A percentile compares a stretch with the other conserved stretches of the same genome.
Conservation (phyloP, 495 filamentous ascomycete species). For the Penicillium nucicola region DNA sequence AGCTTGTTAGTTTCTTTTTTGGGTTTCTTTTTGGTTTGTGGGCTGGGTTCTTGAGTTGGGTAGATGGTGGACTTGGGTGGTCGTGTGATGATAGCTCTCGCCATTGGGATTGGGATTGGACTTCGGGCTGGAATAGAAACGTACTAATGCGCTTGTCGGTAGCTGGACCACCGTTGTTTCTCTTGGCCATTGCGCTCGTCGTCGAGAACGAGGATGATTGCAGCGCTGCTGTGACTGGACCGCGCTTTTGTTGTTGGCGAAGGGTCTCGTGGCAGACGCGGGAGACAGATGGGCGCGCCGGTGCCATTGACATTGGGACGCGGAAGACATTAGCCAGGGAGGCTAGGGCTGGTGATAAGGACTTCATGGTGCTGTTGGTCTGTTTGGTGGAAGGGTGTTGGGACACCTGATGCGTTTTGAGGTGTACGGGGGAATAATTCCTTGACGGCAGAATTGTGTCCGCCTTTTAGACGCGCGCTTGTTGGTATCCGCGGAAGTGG, state of each 20-base stretch:
- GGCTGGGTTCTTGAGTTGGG: too few species aligned
- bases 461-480: conserved; percentile 35
- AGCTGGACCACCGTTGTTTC: conserved; percentile 19
- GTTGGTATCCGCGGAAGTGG: background rate
- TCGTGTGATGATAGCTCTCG: background rate
- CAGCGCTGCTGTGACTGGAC: conserved; percentile 27
- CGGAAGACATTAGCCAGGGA: conserved; percentile 45
- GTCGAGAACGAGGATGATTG: conserved; percentile 44
- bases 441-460: conserved; percentile 28
- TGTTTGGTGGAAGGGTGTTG: conserved; percentile 12
- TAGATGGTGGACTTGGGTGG: background rate
- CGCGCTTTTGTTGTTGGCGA: conserved; percentile 23
- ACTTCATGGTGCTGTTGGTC: conserved; percentile 31
- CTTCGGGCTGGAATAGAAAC: conserved; percentile 15
- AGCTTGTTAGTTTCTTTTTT: conserved; percentile 1
- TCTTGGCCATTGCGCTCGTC: conserved; percentile 34
- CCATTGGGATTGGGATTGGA: conserved; percentile 1
- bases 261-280: conserved; percentile 28
- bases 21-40: background rate
- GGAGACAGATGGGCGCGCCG: conserved; percentile 27
- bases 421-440: conserved; percentile 25
- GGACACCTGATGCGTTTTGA: conserved; percentile 12
- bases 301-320: conserved; percentile 36
- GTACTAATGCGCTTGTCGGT: conserved; percentile 49
- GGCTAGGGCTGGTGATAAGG: conserved; percentile 42